These are phyloP conservation scores for Naegleria fowleri DNA, from an alignment of 208 protist genomes.

Conservation along the genomic window DNA sequence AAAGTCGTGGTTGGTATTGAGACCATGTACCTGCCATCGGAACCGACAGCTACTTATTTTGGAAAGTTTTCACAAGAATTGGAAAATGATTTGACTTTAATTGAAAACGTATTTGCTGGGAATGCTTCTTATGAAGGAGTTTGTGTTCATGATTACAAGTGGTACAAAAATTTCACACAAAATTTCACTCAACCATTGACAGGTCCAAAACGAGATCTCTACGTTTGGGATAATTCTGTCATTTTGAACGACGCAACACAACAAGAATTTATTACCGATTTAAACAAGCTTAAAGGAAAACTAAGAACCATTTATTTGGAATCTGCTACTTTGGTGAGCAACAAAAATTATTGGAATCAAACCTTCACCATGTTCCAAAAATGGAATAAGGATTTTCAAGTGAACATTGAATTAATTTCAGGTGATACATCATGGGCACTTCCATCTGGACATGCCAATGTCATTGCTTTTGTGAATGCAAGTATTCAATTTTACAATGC, in stretches of 20 bases:
- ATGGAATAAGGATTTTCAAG: neutral
- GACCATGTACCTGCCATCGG: neutral
- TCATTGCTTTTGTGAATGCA: neutral
- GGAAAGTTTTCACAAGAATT: neutral
- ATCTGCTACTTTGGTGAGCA: neutral
- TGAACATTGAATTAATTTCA: neutral
- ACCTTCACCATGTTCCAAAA: neutral
- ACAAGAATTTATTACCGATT: neutral
- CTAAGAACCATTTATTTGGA: neutral
- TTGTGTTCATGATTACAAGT: neutral
- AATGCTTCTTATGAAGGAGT: neutral
- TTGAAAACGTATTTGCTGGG: neutral
- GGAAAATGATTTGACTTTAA: neutral
- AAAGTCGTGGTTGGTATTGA: neutral
- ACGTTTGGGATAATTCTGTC: neutral
- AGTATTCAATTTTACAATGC: neutral
- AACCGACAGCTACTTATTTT: neutral
- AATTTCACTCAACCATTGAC: neutral
- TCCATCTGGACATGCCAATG: neutral
- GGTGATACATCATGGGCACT: neutral
- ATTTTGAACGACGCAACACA: neutral
- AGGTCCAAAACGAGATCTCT: neutral
- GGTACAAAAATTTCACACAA: neutral
- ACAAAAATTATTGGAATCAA: neutral
- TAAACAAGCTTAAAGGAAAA: neutral